Conservation (phyloP, 2,329 filamentous ascomycete genomes). For the Pseudocercospora fijiensis region DNA sequence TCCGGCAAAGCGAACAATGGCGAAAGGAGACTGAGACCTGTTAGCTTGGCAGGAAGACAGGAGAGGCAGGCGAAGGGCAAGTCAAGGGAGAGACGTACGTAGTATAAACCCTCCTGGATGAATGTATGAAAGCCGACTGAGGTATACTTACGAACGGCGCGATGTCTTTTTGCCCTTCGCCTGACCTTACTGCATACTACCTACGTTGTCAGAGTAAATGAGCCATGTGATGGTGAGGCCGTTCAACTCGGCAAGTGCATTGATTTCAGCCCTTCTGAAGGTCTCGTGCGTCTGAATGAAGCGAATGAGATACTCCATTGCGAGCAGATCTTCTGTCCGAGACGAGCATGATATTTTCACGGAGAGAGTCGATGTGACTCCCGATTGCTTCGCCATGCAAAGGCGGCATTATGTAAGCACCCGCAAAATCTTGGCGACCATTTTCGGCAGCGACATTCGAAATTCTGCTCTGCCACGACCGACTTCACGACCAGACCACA, state of each 20-base stretch:
- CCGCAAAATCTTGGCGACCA: constrained; percentile 1
- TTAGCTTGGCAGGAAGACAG: not conserved
- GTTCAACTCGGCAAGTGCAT: constrained; percentile 72
- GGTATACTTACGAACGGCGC: not conserved
- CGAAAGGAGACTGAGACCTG: constrained; percentile 72
- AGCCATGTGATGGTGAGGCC: constrained; percentile 68
- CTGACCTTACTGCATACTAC: constrained; percentile 36
- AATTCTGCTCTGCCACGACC: not conserved
- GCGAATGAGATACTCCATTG: constrained; percentile 80
- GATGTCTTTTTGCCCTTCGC: constrained; percentile 11
- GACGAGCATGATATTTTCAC: not conserved
- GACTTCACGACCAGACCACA: not conserved
- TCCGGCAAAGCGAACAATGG: constrained; percentile 63
- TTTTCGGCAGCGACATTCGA: not conserved
- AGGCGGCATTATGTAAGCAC: not conserved
- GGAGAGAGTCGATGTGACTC: not conserved
- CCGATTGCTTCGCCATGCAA: not conserved
- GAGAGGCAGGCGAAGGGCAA: constrained; percentile 13
- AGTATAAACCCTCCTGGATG: not conserved
- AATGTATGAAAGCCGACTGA: not conserved
- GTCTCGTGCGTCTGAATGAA: constrained; percentile 86
- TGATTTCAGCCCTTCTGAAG: constrained; percentile 82
- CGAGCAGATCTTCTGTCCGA: not conserved
- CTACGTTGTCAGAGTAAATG: constrained; percentile 72
- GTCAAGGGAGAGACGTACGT: constrained; percentile 8